A percentile compares a stretch with the other conserved stretches of the same genome.
These are phyloP conservation scores for Aspergillus clavatus DNA, from an alignment of 2,329 filamentous ascomycete genomes.

Conservation along the genomic window DNA sequence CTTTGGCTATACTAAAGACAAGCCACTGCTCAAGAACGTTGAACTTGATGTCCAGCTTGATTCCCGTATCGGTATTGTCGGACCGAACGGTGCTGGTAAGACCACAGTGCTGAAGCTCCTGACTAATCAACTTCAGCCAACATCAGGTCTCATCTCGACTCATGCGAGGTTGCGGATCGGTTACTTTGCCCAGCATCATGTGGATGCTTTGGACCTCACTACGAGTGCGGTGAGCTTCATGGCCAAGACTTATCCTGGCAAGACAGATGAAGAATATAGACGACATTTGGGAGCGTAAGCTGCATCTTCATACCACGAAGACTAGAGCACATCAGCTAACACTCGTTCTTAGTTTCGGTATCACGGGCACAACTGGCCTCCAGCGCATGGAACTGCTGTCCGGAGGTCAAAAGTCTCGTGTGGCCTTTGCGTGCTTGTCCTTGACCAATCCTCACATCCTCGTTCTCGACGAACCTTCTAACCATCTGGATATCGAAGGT, in stretches of 20 bases:
- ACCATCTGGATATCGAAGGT: conserved; percentile 97
- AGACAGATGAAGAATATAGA: conserved; percentile 93
- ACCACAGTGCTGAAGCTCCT: conserved; percentile 98
- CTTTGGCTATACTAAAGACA: conserved; percentile 81
- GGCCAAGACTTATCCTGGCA: conserved; percentile 84
- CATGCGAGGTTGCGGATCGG: conserved; percentile 85
- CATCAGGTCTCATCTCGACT: conserved; percentile 76
- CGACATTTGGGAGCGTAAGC: conserved; percentile 86
- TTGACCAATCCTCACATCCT: conserved; percentile 93
- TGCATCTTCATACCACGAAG: neutral
- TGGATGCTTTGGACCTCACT: conserved; percentile 88
- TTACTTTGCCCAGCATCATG: conserved; percentile 98
- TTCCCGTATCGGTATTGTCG: conserved; percentile 97
- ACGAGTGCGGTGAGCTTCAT: conserved; percentile 92
- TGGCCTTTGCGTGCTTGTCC: conserved; percentile 94
- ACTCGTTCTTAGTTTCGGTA: conserved; percentile 49
- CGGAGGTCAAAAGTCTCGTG: conserved; percentile 96
- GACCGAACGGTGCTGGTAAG: conserved; percentile 97
- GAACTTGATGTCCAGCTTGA: conserved; percentile 97
- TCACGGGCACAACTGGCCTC: conserved; percentile 89
- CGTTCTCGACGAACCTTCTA: conserved; percentile 96
- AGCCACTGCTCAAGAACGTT: conserved; percentile 74
- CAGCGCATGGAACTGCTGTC: conserved; percentile 94
- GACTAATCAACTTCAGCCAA: conserved; percentile 74
- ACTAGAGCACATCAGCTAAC: neutral